Base-by-base conservation (phyloP, 2,329 filamentous ascomycete genomes). In the Thielaviopsis ethacetica region DNA sequence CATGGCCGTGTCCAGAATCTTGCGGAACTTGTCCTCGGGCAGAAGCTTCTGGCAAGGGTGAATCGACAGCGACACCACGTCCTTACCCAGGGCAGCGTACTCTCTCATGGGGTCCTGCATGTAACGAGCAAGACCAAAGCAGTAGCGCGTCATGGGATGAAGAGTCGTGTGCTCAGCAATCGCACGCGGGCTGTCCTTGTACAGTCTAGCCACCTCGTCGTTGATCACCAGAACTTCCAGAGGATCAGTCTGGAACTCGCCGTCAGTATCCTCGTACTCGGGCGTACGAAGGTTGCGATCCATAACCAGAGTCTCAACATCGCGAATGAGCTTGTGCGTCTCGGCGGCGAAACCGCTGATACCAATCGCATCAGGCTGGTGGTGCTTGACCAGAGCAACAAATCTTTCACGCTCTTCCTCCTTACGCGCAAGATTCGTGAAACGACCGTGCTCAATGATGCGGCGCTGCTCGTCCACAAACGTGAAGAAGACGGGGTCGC, bases 51-150 rank as follows among this genome's bases (percentile, higher is more conserved):
- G 93, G 65, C 90, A 91, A 3, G 88, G 82, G 65, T 96, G 90
- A 71, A 96, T 96, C 21, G 84, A 81, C 62, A 98, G 79, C 1
- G 91, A 95, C 13, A 85, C 76, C 62, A 97, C 83, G 67, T 97
- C 91, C 65, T 86, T 88, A 59, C 90, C 91, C 53, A 98, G 79
- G 1, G 90, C 88, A 12, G 91, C 93, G 69, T 98, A 98, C 69
- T 98, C 91, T 72, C 95, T 93, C 73, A 98, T 81, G 0, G 93
- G 93, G 66, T 91, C 94, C 70, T 98, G 93, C 70, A 98, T 78
- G 70, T 97, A 98, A 62, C 86, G 85, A 21, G 88, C 91, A 47
- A 98, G 74, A 27, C 84, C 91, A 64, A 95, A 83, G 68, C 91
- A 95, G 72, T 98, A 98, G 65, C 89, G 82, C 0, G 86, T 88